These are phyloP conservation scores for Linnemannia exigua DNA, from an alignment of 192 early-diverging fungal genomes.

Conservation along the genomic window DNA sequence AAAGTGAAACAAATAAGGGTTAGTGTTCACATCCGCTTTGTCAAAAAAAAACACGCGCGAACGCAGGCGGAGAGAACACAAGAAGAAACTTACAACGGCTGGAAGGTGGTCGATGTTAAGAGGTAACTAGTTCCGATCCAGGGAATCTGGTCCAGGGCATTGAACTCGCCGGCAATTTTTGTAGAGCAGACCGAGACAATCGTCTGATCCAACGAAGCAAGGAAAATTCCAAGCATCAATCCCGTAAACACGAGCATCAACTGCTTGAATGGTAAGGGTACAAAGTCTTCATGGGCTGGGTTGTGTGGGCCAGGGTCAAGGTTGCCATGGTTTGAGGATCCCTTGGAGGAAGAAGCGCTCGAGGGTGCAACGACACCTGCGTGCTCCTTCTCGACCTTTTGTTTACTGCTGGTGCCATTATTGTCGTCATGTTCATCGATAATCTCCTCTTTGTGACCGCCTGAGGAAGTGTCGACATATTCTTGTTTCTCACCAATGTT, in stretches of 20 bases:
- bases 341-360: slow-evolving; percentile 13
- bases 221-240: slow-evolving; percentile 67
- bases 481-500: slow-evolving; percentile 22
- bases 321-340: slow-evolving; percentile 15
- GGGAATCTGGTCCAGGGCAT: slow-evolving; percentile 65
- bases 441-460: slow-evolving; percentile 8
- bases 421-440: neutral
- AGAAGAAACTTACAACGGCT: slow-evolving; percentile 63
- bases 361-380: neutral
- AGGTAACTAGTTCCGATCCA: slow-evolving; percentile 80
- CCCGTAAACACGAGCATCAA: slow-evolving; percentile 58
- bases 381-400: neutral
- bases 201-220: slow-evolving; percentile 81
- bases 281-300: neutral
- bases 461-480: neutral
- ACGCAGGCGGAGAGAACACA: too few relatives aligned
- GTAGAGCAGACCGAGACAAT: slow-evolving; percentile 80
- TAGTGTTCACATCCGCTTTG: too few relatives aligned
- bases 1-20: neutral
- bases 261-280: slow-evolving; percentile 28
- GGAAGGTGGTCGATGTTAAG: slow-evolving; percentile 75
- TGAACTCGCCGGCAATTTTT: slow-evolving; percentile 76
- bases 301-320: slow-evolving; percentile 18
- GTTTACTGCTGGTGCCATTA: neutral
- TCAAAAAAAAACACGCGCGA: too few relatives aligned